Conservation (phyloP, 768 basidiomycete genomes). For the Tricholoma saponaceum region DNA sequence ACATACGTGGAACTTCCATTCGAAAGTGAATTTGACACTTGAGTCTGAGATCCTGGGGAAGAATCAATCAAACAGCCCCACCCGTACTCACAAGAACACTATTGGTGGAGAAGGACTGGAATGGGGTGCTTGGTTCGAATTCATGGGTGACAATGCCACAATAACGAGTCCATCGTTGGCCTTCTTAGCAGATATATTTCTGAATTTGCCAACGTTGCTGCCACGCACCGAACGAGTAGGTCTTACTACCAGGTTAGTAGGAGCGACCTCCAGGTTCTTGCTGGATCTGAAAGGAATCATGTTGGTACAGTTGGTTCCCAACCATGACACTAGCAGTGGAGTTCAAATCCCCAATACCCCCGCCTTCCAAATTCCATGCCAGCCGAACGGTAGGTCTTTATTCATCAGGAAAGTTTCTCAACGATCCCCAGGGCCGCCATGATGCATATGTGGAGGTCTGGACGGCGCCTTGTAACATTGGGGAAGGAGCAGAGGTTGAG, state of each 20-base stretch:
- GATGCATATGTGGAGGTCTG: slow-evolving; percentile 60
- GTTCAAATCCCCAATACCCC: slow-evolving; percentile 58
- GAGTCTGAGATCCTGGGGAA: slow-evolving; percentile 37
- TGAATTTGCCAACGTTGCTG: slow-evolving; percentile 42
- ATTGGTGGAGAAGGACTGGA: slow-evolving; percentile 52
- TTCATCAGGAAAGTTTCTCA: slow-evolving; percentile 46
- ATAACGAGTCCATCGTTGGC: slow-evolving; percentile 47
- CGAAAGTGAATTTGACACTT: slow-evolving; percentile 29
- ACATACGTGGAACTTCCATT: slow-evolving; percentile 30
- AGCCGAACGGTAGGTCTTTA: slow-evolving; percentile 56
- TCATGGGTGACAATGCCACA: slow-evolving; percentile 35
- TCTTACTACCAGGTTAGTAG: slow-evolving; percentile 26
- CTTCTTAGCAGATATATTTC: slow-evolving; percentile 54
- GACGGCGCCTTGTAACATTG: slow-evolving; percentile 57
- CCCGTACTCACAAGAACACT: slow-evolving; percentile 32
- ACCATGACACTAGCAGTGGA: slow-evolving; percentile 59
- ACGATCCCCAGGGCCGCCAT: slow-evolving; percentile 52
- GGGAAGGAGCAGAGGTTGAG: slow-evolving; percentile 33
- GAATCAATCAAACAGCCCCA: slow-evolving; percentile 33
- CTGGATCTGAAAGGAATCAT: not conserved
- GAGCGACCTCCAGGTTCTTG: not conserved
- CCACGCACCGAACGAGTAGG: slow-evolving; percentile 42
- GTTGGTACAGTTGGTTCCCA: slow-evolving; percentile 51
- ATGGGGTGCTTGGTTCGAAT: slow-evolving; percentile 58
- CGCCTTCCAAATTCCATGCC: slow-evolving; percentile 34